Percentiles rank a stretch among this genome's conserved stretches.
phyloP scores from a whole-genome alignment of 2,329 filamentous ascomycete species.

The Aspergillus nomiae region DNA sequence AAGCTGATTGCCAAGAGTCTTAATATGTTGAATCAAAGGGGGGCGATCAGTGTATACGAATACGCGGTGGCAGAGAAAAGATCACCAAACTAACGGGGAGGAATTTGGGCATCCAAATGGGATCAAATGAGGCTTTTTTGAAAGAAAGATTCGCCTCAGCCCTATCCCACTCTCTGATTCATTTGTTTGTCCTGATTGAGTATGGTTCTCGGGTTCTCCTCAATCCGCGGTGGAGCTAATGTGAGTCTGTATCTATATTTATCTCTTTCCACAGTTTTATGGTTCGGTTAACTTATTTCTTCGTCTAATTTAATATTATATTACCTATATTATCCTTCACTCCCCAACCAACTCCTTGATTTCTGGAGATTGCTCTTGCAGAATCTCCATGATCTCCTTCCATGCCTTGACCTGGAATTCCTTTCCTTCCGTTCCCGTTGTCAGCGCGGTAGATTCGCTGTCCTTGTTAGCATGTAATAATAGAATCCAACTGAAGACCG shows the following conservation, averaged over 20 bases:
- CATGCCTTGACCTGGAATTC: constrained; percentile 42
- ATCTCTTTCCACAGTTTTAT: not conserved
- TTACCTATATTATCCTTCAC: not conserved
- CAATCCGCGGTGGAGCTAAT: constrained; percentile 4
- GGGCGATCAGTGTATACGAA: not conserved
- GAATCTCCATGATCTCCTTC: constrained; percentile 42
- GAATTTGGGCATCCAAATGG: not conserved
- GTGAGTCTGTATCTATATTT: constrained; percentile 6
- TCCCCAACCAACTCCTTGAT: constrained; percentile 16
- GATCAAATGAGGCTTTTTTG: not conserved
- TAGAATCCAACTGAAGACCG: not conserved
- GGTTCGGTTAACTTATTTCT: not conserved
- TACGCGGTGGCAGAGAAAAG: not conserved
- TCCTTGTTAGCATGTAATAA: constrained; percentile 16
- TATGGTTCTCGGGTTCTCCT: constrained; percentile 3
- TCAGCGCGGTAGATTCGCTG: constrained; percentile 38
- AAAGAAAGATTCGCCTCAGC: not conserved
- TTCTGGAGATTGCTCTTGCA: constrained; percentile 28
- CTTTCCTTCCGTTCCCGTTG: constrained; percentile 35
- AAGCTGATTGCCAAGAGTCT: not conserved
- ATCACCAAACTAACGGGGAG: not conserved
- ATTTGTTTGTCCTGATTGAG: constrained; percentile 3
- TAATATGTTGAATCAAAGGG: not conserved
- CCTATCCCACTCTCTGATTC: constrained; percentile 1
- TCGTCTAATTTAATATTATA: not conserved